Evolutionary conservation across 23 red algal genomes (phyloP).

Genomic region (Gracilaria caudata): DNA sequence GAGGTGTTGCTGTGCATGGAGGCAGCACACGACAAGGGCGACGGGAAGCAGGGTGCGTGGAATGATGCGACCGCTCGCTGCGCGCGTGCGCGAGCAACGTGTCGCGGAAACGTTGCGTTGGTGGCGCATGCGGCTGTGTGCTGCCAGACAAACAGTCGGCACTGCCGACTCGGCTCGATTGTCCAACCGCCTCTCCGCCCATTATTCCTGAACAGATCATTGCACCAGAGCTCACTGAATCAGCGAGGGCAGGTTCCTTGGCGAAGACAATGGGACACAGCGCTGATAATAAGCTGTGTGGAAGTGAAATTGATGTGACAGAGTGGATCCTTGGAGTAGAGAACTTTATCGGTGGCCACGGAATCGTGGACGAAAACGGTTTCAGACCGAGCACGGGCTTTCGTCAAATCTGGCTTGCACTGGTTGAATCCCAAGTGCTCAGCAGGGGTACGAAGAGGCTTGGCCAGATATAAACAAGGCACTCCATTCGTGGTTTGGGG

Average conservation of each 20-base stretch:
- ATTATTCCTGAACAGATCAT: constrained; percentile 17
- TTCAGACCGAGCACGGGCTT: neutral
- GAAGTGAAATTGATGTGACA: constrained; percentile 1
- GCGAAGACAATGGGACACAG: neutral
- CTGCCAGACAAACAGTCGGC: too few relatives aligned
- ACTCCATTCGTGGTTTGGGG: neutral
- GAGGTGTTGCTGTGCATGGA: too few relatives aligned
- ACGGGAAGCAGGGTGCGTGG: too few relatives aligned
- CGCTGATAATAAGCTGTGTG: constrained; percentile 34
- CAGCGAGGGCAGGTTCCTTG: constrained; percentile 3
- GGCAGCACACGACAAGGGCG: too few relatives aligned
- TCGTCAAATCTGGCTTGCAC: constrained; percentile 14
- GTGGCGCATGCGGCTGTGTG: too few relatives aligned
- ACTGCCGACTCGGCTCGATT: too few relatives aligned
- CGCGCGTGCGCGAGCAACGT: too few relatives aligned
- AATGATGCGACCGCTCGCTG: too few relatives aligned
- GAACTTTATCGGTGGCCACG: constrained; percentile 17
- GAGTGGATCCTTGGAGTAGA: constrained; percentile 59
- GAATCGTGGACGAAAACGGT: neutral
- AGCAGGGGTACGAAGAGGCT: neutral
- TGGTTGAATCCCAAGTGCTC: constrained; percentile 39
- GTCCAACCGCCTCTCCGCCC: too few relatives aligned
- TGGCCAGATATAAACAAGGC: neutral
- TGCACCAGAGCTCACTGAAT: constrained; percentile 15
- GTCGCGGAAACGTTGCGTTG: too few relatives aligned